Conservation (phyloP, 2,329 filamentous ascomycete species). For the Alternaria tenuissima region DNA sequence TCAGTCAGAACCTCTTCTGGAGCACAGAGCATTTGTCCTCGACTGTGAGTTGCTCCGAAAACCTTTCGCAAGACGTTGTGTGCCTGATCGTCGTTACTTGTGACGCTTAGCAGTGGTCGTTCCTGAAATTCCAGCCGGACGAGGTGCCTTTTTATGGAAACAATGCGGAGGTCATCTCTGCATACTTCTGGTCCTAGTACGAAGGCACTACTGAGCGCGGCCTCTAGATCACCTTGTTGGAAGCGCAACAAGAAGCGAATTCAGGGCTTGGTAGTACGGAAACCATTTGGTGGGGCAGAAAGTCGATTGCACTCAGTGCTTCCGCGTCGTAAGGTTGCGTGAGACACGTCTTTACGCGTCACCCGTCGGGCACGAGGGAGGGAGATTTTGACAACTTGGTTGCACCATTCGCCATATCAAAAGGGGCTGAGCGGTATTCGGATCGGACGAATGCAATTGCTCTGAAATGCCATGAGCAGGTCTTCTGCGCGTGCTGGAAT, state of each 20-base stretch:
- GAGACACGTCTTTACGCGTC: slow-evolving; percentile 9
- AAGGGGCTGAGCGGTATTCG: background rate
- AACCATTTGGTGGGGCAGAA: background rate
- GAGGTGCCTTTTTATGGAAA: slow-evolving; percentile 11
- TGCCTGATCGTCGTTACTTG: slow-evolving; percentile 16
- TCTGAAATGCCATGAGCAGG: slow-evolving; percentile 3
- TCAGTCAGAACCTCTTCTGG: slow-evolving; percentile 27
- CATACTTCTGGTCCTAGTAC: background rate
- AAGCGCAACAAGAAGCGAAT: slow-evolving; percentile 1
- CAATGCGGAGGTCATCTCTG: slow-evolving; percentile 12
- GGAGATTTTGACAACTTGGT: slow-evolving; percentile 40
- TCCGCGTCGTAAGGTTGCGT: slow-evolving; percentile 5
- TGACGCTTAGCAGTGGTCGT: slow-evolving; percentile 18
- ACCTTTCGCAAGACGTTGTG: slow-evolving; percentile 8
- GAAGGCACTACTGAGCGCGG: background rate
- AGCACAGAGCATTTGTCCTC: background rate
- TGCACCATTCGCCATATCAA: slow-evolving; percentile 21
- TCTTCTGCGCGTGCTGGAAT: slow-evolving; percentile 4
- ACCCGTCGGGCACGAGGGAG: slow-evolving; percentile 17
- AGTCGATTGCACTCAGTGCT: slow-evolving; percentile 4
- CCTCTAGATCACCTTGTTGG: background rate
- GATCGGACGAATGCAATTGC: slow-evolving; percentile 6
- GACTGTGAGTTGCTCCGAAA: background rate
- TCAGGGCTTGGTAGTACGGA: background rate
- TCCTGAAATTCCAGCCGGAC: slow-evolving; percentile 14